phyloP scores from a whole-genome alignment of 129 eudicot genomes.

The Flaveria bidentis region DNA sequence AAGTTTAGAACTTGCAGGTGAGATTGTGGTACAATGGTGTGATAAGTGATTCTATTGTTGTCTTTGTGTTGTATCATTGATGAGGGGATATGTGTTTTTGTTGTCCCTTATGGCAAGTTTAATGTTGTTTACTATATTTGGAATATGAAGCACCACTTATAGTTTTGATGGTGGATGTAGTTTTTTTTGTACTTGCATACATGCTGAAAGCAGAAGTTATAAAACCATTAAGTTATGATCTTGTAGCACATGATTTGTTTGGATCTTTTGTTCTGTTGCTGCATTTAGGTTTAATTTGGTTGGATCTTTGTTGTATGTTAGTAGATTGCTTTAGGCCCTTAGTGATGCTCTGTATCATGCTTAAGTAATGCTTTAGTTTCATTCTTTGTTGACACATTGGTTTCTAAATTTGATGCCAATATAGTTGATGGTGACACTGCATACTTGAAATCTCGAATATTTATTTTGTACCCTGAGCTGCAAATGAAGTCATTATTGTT shows the following conservation, averaged over 20 bases:
- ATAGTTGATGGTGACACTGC: neutral
- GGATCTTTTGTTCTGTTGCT: neutral
- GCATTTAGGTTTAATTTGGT: neutral
- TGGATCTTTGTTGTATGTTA: conserved; percentile 1
- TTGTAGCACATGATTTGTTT: neutral
- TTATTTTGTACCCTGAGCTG: neutral
- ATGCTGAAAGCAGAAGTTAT: neutral
- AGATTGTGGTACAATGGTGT: neutral
- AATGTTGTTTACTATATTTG: neutral
- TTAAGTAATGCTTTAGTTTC: neutral
- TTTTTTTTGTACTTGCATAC: too few species aligned
- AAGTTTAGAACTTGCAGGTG: neutral
- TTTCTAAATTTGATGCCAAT: neutral
- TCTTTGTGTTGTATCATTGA: neutral
- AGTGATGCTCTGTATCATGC: too few species aligned
- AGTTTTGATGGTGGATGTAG: too few species aligned
- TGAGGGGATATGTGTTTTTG: neutral
- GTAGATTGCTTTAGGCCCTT: neutral
- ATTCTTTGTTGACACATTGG: neutral
- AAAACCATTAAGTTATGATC: neutral
- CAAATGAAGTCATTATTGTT: neutral
- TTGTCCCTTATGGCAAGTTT: neutral
- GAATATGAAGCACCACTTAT: neutral
- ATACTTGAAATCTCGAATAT: neutral
- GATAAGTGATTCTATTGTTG: neutral